Conservation (phyloP, 805 yeast species). For the Metschnikowia matae region DNA sequence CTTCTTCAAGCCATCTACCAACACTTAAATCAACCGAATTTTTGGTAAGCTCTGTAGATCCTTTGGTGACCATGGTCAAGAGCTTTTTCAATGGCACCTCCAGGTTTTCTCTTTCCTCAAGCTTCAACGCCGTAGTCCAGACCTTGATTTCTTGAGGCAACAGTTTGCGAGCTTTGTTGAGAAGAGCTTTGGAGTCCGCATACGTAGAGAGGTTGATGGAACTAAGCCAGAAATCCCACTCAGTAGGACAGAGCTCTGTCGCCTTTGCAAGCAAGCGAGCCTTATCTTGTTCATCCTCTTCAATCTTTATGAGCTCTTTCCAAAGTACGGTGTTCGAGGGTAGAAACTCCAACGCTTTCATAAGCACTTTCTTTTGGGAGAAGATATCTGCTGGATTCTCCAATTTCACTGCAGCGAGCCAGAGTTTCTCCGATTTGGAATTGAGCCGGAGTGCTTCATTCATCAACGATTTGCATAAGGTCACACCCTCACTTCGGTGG, state of each 20-base stretch:
- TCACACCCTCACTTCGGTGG: conserved; percentile 41
- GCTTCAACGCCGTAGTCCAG: conserved; percentile 66
- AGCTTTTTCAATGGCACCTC: conserved; percentile 43
- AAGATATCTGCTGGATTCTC: conserved; percentile 49
- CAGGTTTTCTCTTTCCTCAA: conserved; percentile 55
- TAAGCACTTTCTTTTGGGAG: conserved; percentile 54
- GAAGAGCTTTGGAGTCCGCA: conserved; percentile 47
- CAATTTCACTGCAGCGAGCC: conserved; percentile 68
- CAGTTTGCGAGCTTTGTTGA: conserved; percentile 59
- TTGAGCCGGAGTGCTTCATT: conserved; percentile 61
- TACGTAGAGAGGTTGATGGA: conserved; percentile 45
- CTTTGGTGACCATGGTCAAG: conserved; percentile 46
- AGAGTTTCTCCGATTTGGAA: conserved; percentile 54
- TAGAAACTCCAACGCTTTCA: conserved; percentile 65
- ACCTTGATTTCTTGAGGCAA: conserved; percentile 26
- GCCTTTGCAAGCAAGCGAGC: conserved; percentile 59
- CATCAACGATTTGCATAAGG: conserved; percentile 52
- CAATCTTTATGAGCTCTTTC: conserved; percentile 60
- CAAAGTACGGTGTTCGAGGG: conserved; percentile 63
- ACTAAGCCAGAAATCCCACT: conserved; percentile 63
- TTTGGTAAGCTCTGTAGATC: conserved; percentile 34
- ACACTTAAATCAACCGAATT: conserved; percentile 25
- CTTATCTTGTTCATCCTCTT: conserved; percentile 47
- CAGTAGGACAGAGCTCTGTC: conserved; percentile 59
- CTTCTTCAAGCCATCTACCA: conserved; percentile 53